Evolutionary conservation across 495 filamentous ascomycete genomes (phyloP), one percentile per base, ranked within the genome.

Genomic region (Aeminium ludgeri): DNA sequence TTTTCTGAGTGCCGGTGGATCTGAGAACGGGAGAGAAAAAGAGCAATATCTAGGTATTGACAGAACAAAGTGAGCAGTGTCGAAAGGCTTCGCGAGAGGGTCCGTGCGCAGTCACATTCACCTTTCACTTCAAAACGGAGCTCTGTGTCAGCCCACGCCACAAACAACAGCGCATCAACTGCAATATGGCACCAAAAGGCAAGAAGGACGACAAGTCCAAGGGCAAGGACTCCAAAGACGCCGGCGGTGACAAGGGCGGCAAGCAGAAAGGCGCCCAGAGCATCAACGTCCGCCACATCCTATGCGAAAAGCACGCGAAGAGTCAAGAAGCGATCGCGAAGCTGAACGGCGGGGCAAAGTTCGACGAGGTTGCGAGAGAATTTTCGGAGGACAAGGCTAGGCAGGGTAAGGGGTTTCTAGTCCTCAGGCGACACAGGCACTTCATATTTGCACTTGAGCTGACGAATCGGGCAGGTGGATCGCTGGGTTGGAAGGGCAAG

Each of bases 331-430:
- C 85, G 0, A 57, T 93, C 5, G 69, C 73, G 41, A 82, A 89
- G 60, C 62, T 92, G 13, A 67, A 69, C 34, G 75, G 73, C 20
- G 85, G 86, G 6, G 68, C 66, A 19, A 86, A 84, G 51, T 95
- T 95, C 51, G 82, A 89, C 49, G 79, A 82, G n/a, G 84, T 93
- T 3, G 86, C 86, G 6, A 66, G 72, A 45, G 76, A 85, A 54
- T 86, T 78, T 48, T 86, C 80, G 0, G 85, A 93, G 59, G 86
- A 93, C 56, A 93, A 95, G 59, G 83, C 86, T 5, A 65, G 80
- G 49, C 70, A 77, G 57, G 86, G 82, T 84, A 62, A 4, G 62
- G 55, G 37, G 34, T 6, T 15, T 1, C 20, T 23, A 6, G 6
- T n/a, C 35, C 25, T 30, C 3, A 13, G n/a, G n/a, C n/a, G n/a